A percentile compares a stretch with the other conserved stretches of the same genome.
Conservation (phyloP, 2,329 filamentous ascomycete species). For the Chaetomium sp. region DNA sequence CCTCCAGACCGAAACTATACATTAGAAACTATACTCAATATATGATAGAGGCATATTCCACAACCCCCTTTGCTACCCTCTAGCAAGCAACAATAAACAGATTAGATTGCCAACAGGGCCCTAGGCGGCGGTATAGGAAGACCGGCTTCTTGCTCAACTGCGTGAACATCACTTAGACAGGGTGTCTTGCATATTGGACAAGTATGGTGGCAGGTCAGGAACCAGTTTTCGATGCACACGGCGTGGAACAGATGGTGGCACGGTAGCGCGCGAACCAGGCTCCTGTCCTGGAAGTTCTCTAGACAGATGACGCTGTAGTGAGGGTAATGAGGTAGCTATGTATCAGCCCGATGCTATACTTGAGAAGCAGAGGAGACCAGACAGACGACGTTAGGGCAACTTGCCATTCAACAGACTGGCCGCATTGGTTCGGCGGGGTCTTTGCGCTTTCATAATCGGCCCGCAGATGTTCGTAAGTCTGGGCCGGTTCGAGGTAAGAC, state of each 20-base stretch:
- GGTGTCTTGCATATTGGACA: constrained; percentile 22
- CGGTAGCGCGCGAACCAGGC: constrained; percentile 17
- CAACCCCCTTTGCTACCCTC: no score
- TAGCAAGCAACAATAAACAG: no score
- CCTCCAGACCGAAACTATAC: no score
- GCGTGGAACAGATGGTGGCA: constrained; percentile 26
- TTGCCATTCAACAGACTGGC: constrained; percentile 21
- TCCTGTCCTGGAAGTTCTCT: constrained; percentile 15
- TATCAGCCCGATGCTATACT: background rate
- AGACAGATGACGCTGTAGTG: constrained; percentile 24
- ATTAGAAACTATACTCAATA: background rate
- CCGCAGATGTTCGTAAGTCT: constrained; percentile 12
- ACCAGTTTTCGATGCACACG: constrained; percentile 23
- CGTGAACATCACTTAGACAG: no score
- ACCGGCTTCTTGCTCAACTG: no score
- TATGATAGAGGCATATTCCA: no score
- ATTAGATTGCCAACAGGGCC: no score
- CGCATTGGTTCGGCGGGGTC: constrained; percentile 5
- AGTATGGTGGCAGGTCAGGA: constrained; percentile 20
- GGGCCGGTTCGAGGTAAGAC: background rate
- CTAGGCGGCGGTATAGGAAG: no score
- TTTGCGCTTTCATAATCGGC: background rate
- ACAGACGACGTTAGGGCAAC: background rate
- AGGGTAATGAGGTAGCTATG: background rate
- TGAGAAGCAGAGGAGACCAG: background rate